These are phyloP conservation scores for Hsuehochloa calcarea DNA, from an alignment of 176 grass and related monocot genomes.

Conservation along the genomic window DNA sequence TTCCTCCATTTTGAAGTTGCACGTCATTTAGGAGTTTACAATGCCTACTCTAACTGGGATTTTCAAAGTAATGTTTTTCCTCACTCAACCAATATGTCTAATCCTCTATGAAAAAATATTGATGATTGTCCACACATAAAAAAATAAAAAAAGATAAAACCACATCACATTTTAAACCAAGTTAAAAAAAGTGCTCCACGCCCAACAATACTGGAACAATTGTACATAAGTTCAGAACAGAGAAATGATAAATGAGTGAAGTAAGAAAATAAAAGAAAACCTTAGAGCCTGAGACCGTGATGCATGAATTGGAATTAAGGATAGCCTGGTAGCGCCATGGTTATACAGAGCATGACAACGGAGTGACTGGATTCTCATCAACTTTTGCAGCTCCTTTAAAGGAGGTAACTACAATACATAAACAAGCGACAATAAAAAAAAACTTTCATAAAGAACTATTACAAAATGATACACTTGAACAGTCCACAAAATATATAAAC, in stretches of 20 bases:
- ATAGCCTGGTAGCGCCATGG: conserved; percentile 68
- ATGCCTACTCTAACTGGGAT: not conserved
- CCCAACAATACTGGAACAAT: not conserved
- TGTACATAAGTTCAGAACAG: conserved; percentile 19
- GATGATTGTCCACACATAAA: not conserved
- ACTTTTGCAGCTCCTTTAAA: conserved; percentile 61
- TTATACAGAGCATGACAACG: conserved; percentile 78
- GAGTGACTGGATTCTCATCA: conserved; percentile 82
- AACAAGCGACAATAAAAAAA: conserved; percentile 16
- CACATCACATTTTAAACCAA: not conserved
- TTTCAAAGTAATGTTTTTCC: not conserved
- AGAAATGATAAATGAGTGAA: conserved; percentile 16
- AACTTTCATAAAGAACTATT: not conserved
- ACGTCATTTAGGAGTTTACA: not conserved
- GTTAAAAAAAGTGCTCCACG: not conserved
- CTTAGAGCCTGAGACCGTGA: conserved; percentile 84
- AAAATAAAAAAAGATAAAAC: not conserved
- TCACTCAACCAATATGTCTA: not conserved
- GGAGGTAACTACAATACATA: conserved; percentile 56
- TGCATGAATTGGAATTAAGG: conserved; percentile 77
- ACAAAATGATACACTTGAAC: not conserved
- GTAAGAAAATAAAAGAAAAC: conserved; percentile 38
- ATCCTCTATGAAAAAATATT: not conserved
- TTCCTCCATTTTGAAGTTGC: not conserved
- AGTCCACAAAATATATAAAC: not conserved